Percentiles rank a stretch among this genome's conserved stretches.
Conservation (phyloP, 345 rosid species). For the Populus deltoides region DNA sequence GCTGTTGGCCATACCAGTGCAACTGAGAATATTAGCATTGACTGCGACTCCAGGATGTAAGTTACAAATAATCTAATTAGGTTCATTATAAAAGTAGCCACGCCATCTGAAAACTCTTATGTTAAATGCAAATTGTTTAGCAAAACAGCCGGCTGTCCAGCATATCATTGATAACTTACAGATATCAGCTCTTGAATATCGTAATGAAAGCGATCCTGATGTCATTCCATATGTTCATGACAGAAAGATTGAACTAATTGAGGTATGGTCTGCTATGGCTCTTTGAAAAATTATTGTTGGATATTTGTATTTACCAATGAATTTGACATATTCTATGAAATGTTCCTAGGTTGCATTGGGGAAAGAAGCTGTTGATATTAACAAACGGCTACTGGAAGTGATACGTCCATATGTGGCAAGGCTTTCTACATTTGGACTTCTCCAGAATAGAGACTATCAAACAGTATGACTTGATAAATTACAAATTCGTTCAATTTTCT, state of each 20-base stretch:
- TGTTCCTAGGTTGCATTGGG: conserved; percentile 79
- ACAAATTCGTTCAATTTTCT: not conserved
- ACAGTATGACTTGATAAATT: conserved; percentile 53
- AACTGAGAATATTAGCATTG: conserved; percentile 79
- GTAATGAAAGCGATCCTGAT: conserved; percentile 75
- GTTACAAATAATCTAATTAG: conserved; percentile 24
- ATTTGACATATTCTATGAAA: conserved; percentile 11
- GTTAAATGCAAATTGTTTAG: conserved; percentile 36
- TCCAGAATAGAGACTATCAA: conserved; percentile 63
- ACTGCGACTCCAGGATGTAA: conserved; percentile 99
- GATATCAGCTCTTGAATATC: conserved; percentile 87
- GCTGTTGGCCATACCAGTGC: conserved; percentile 74
- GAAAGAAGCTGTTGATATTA: conserved; percentile 68
- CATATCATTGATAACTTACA: conserved; percentile 70
- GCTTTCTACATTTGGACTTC: conserved; percentile 63
- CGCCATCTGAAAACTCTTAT: conserved; percentile 10
- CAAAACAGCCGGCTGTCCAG: conserved; percentile 81
- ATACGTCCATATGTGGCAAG: conserved; percentile 63
- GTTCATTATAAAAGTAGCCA: not conserved
- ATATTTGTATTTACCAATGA: not conserved
- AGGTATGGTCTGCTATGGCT: conserved; percentile 47
- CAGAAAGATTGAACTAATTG: conserved; percentile 74
- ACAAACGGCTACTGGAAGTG: conserved; percentile 55
- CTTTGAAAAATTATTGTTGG: not conserved
- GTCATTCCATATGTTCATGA: conserved; percentile 74